Base-by-base conservation (phyloP, 2,329 filamentous ascomycete species). In the Colletotrichum cereale region DNA sequence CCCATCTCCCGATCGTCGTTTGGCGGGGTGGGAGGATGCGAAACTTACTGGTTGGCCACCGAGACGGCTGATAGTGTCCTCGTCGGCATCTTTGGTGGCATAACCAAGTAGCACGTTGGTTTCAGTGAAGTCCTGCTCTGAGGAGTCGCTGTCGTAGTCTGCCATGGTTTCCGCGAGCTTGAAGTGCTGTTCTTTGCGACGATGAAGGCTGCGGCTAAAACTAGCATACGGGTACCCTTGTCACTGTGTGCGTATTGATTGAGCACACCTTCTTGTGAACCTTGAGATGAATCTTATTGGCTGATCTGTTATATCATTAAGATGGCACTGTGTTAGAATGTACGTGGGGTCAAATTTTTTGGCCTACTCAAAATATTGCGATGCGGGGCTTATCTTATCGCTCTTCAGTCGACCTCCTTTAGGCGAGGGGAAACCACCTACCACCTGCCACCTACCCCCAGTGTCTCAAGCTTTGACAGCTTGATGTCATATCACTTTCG, bases 91-190 rank as follows among this genome's bases (percentile, higher is more conserved):
- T 79, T 91, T 90, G 1, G 93, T 93, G 3, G 94, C 93, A 80
- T 97, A 99, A 5, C 96, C 96, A 16, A 99, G 88, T 2, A 98
- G 89, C 2, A 98, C 95, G 75, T 93, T 94, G 8, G 96, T 98
- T 80, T 94, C 92, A 24, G 91, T 92, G 73, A 90, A 94, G 57
- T 90, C 87, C 7, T 89, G 88, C 18, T 90, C 87, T 67, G 90
- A 91, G 53, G 89, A 93, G 36, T 86, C 90, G 0, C 93, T 96
- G 77, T 98, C 95, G 83, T 97, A 97, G 21, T 90, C 86, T 68
- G 91, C 86, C 93, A 95, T 95, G 21, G 57, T 77, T 50, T 47
- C 57, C 42, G 52, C 26, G 24, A 11, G 2, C 67, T 52, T 47
- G 66, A 18, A 1, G 34, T 56, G 47, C 18, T 55, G n/a, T 55